Evolutionary conservation across 768 basidiomycete genomes (phyloP), one percentile per base, ranked within the genome.

Genomic region (Mycena filopes): DNA sequence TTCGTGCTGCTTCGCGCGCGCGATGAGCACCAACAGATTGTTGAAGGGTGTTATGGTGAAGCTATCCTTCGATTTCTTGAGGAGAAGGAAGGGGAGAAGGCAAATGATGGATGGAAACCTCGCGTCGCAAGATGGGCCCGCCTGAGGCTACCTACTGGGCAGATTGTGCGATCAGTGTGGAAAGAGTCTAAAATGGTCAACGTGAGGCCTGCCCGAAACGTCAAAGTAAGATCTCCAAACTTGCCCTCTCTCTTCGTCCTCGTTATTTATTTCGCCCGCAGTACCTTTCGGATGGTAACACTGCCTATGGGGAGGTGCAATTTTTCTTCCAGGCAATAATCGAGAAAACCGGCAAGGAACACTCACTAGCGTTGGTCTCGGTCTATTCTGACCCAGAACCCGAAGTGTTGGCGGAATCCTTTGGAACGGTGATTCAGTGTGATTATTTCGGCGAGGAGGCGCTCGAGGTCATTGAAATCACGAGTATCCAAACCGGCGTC

Each of bases 141-240:
- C 1, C 20, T 73, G 42, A n/a, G n/a, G 0, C 42, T 75, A 9
- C 71, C 73, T 9, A 75, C 65, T 55, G 69, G 72, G 6, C 73
- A 74, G 33, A 67, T 73, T 33, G 67, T 66, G 2, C 54, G 65
- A 1, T 73, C 65, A 73, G 40, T 59, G 12, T 72, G 42, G 55
- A 68, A 66, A 45, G 72, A 73, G 41, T 29, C 41, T 3, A 47
- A 38, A 20, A 25, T 42, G 9, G 16, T 13, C 12, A 33, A 6
- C 33, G 33, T 33, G 7, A 33, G 33, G 33, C 33, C 33, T 12
- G 33, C 33, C 12, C 46, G 60, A n/a, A 63, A 63, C 36, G 25
- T 66, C 25, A 66, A 60, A 58, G 60, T 56, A 54, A 33, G 33
- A 18, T 18, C 49, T 55, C 48, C n/a, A 6, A 7, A 33, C 33